Conservation (phyloP, 2,329 filamentous ascomycete species). For the Neocatenulostroma microsporum region DNA sequence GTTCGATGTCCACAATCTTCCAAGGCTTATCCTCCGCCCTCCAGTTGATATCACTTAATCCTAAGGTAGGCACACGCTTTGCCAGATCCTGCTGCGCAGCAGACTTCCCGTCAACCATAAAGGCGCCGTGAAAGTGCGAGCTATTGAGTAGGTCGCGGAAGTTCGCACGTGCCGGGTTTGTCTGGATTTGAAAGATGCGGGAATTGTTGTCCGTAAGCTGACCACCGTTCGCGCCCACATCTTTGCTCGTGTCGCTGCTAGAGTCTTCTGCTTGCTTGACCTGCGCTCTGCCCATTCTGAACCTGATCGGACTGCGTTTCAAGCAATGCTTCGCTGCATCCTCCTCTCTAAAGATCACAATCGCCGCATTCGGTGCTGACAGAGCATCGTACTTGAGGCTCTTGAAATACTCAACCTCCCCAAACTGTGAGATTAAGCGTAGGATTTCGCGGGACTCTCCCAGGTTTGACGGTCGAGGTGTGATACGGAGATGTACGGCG, state of each 20-base stretch:
- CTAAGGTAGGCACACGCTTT: slow-evolving; percentile 33
- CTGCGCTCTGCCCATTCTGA: slow-evolving; percentile 32
- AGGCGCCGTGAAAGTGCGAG: slow-evolving; percentile 25
- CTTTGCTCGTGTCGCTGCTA: background rate
- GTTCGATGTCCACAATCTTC: slow-evolving; percentile 23
- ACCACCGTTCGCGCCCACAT: too few relatives aligned
- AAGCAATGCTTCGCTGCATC: slow-evolving; percentile 36
- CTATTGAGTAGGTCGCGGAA: slow-evolving; percentile 37
- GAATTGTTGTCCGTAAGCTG: slow-evolving; percentile 2
- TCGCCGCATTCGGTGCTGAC: slow-evolving; percentile 33
- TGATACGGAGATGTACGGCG: slow-evolving; percentile 41
- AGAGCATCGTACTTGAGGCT: slow-evolving; percentile 42
- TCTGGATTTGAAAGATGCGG: slow-evolving; percentile 34
- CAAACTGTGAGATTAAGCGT: slow-evolving; percentile 41
- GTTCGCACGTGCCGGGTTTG: slow-evolving; percentile 32
- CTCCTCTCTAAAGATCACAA: slow-evolving; percentile 41
- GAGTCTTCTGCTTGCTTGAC: slow-evolving; percentile 3
- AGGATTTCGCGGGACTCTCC: slow-evolving; percentile 45
- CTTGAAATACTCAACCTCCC: slow-evolving; percentile 43
- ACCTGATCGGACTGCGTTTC: slow-evolving; percentile 39
- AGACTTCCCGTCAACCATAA: slow-evolving; percentile 21
- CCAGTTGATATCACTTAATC: slow-evolving; percentile 35
- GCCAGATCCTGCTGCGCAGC: slow-evolving; percentile 31
- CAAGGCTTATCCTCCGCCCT: slow-evolving; percentile 32
- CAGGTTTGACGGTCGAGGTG: slow-evolving; percentile 40